Evolutionary conservation across 75 land plant genomes (phyloP), one percentile per base, ranked within the genome.

Genomic region (Ceratopteris richardii): DNA sequence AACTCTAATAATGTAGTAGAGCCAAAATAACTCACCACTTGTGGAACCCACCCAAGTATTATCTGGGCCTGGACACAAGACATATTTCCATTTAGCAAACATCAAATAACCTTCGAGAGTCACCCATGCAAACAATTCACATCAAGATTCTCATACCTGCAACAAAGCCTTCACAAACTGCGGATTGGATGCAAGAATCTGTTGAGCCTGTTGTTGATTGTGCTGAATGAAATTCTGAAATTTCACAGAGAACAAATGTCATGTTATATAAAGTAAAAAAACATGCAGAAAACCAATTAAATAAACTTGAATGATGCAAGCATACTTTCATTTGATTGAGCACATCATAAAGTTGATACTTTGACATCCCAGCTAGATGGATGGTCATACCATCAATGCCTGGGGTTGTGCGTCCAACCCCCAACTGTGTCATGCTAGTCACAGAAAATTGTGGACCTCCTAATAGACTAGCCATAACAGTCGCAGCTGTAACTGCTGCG

Each of bases 21-120:
- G n/a, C n/a, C n/a, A 10, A 22, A 11, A 18, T 0, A 53, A 25
- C 97, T 18, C 83, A 82, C 66, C 73, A 79, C 86, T 26, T 78
- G 85, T 42, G 88, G 44, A 17, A 84, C 88, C 86, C 84, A 72
- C 17, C 97, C 93, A 19, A 91, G 76, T 81, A 91, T 91, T 42
- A 91, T 84, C 74, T 83, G 79, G 20, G 83, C 83, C 97, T 91
- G 86, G 66, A 76, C 29, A 46, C n/a, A 5, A 52, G 30, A 25
- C 22, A 17, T 11, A 26, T 26, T 25, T 17, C 12, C 25, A 28
- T 23, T 18, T 28, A 6, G 4, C 10, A 64, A 17, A 29, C 25
- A 7, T 12, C 21, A 18, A 56, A 28, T 14, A 54, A 62, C 14
- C 7, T 17, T 25, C n/a, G n/a, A n/a, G n/a, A n/a, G n/a, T n/a